phyloP scores from a whole-genome alignment of 176 grass and related monocot species.

The Eragrostis curvula region DNA sequence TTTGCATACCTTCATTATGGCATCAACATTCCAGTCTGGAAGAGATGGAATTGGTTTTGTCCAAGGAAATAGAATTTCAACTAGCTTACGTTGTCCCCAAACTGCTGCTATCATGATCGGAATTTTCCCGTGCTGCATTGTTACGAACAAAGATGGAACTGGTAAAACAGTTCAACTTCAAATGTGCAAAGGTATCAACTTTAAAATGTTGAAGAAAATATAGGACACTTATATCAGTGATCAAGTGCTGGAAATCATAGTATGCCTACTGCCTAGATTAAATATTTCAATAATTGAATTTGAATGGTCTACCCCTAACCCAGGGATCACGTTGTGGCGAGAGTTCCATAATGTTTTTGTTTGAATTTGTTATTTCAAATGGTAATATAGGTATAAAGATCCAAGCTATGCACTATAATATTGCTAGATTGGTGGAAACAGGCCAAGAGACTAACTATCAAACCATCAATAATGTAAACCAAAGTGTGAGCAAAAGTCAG shows the following conservation, averaged over 20 bases:
- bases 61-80: slow-evolving; percentile 52
- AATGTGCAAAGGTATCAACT: background rate
- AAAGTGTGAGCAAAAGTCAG: too few relatives aligned
- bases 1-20: background rate
- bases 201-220: background rate
- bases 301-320: background rate
- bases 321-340: background rate
- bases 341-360: background rate
- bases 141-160: slow-evolving; percentile 15
- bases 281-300: slow-evolving; percentile 1
- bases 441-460: too few relatives aligned
- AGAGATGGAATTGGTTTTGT: slow-evolving; percentile 41
- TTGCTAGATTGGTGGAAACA: too few relatives aligned
- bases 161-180: slow-evolving; percentile 4
- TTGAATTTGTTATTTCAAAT: background rate
- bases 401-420: background rate
- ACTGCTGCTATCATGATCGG: slow-evolving; percentile 40
- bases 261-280: background rate
- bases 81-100: slow-evolving; percentile 30
- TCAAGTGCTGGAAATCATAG: background rate
- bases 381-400: background rate
- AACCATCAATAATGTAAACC: too few relatives aligned
- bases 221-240: background rate
- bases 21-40: slow-evolving; percentile 28
- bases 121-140: slow-evolving; percentile 19